Percentiles rank a stretch among this genome's conserved stretches.
Conservation (phyloP, 805 yeast species). For the Saccharomyces jurei region DNA sequence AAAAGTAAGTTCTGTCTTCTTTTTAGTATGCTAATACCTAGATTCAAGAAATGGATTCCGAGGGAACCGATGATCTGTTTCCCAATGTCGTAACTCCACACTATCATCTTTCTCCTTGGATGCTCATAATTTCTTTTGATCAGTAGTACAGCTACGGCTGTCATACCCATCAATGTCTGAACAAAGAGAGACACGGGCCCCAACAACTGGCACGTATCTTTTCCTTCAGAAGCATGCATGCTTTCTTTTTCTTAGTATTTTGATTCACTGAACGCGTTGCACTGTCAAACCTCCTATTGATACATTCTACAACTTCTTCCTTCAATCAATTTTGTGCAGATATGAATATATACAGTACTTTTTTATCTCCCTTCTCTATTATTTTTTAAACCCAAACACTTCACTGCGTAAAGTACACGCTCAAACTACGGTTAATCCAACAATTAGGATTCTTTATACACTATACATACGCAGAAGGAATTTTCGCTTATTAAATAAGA, state of each 20-base stretch:
- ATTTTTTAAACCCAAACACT: not conserved
- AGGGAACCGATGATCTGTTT: constrained; percentile 86
- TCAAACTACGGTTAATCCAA: not conserved
- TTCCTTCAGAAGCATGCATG: not conserved
- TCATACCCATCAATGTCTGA: constrained; percentile 66
- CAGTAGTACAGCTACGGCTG: constrained; percentile 67
- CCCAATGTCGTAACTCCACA: constrained; percentile 84
- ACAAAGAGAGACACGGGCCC: constrained; percentile 83
- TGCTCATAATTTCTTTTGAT: constrained; percentile 70
- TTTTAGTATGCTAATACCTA: constrained; percentile 55
- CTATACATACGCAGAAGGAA: not conserved
- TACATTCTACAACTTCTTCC: not conserved
- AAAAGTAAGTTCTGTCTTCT: constrained; percentile 27
- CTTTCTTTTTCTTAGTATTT: not conserved
- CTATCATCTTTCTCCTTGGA: constrained; percentile 80
- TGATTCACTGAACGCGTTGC: not conserved
- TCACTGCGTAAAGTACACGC: not conserved
- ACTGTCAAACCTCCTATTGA: not conserved
- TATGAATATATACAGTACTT: not conserved
- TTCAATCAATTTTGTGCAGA: not conserved
- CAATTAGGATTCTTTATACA: not conserved
- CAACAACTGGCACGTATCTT: constrained; percentile 47
- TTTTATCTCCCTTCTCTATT: not conserved
- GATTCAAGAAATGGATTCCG: constrained; percentile 73
- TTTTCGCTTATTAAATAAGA: not conserved